Conservation (phyloP, 2,329 filamentous ascomycete species). For the Trichoderma sp. region DNA sequence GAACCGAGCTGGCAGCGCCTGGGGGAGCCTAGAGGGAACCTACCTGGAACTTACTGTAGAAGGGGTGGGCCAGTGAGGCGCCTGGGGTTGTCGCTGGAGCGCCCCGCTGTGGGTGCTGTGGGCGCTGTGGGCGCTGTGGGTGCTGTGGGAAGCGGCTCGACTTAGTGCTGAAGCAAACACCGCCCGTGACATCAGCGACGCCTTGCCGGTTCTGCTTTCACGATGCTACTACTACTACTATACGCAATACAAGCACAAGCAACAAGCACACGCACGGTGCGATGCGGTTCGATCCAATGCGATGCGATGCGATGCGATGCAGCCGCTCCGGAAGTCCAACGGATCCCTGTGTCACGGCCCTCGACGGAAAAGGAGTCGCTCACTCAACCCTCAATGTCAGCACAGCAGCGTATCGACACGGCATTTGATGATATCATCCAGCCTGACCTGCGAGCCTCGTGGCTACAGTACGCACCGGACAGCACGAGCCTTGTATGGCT, state of each 20-base stretch:
- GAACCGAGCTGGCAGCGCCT: neutral
- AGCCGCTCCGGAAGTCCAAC: neutral
- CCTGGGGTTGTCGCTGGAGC: neutral
- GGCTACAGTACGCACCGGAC: neutral
- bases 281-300: neutral
- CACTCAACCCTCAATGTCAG: neutral
- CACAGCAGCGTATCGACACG: neutral
- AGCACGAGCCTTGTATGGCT: neutral
- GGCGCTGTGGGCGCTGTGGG: too few species aligned
- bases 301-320: neutral
- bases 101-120: too few species aligned
- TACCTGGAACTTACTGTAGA: too few species aligned
- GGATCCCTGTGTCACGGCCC: slow-evolving; percentile 6
- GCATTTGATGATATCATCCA: slow-evolving; percentile 6
- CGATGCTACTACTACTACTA: too few species aligned
- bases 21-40: neutral
- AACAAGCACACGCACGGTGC: neutral
- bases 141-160: neutral
- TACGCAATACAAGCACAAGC: neutral
- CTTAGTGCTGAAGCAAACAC: neutral
- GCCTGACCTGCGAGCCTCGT: neutral
- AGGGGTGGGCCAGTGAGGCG: slow-evolving; percentile 6
- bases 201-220: neutral
- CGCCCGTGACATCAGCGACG: slow-evolving; percentile 15
- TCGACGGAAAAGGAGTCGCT: neutral